A percentile compares a stretch with the other conserved stretches of the same genome.
These are phyloP conservation scores for Eucalyptus erythrocorys DNA, from an alignment of 345 rosid species.

Conservation along the genomic window DNA sequence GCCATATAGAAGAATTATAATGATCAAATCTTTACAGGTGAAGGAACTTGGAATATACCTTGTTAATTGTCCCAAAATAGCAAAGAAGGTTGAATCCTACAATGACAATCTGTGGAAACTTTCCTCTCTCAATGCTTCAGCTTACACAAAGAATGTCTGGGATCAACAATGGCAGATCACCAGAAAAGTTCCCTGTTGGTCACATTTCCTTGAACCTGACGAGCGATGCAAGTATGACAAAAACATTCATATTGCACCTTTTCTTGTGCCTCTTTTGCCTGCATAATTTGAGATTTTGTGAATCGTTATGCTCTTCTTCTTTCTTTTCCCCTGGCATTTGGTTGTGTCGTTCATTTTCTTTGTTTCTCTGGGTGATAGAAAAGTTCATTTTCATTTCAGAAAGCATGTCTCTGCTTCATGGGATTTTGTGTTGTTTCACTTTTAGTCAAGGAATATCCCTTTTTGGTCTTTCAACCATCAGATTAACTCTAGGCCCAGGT, in stretches of 20 bases:
- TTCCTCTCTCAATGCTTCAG: slow-evolving; percentile 44
- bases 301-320: not conserved
- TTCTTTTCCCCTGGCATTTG: not conserved
- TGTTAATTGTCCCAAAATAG: slow-evolving; percentile 54
- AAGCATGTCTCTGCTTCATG: not conserved
- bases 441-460: not conserved
- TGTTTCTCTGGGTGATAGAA: not conserved
- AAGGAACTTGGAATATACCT: slow-evolving; percentile 86
- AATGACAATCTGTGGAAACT: slow-evolving; percentile 65
- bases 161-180: slow-evolving; percentile 72
- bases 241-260: not conserved
- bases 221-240: slow-evolving; percentile 41
- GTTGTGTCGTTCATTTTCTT: not conserved
- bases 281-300: not conserved
- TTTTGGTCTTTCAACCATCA: not conserved
- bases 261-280: not conserved
- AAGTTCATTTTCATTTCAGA: not conserved
- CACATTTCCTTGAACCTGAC: slow-evolving; percentile 49
- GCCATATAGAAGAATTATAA: not conserved
- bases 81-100: slow-evolving; percentile 37
- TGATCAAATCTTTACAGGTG: slow-evolving; percentile 29
- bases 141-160: slow-evolving; percentile 25
- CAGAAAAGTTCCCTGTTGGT: slow-evolving; percentile 93
- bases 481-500: not conserved
- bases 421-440: not conserved